These are phyloP conservation scores for Aspergillus novoparasiticus DNA, from an alignment of 2,329 filamentous ascomycete species.

Conservation along the genomic window DNA sequence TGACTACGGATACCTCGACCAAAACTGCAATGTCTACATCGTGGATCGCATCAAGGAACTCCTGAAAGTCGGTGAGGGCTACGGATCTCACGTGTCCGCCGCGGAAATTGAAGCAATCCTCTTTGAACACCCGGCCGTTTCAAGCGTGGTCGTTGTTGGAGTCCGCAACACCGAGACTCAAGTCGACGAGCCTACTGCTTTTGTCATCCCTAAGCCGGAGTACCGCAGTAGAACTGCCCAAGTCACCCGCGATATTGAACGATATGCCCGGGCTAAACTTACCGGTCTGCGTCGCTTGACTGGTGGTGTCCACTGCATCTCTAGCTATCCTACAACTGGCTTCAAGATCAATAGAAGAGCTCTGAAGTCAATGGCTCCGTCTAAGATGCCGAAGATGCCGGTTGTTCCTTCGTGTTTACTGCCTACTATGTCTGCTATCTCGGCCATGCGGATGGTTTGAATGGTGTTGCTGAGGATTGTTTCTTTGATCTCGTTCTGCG, in stretches of 20 bases:
- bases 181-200: not conserved
- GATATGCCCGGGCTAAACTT: not conserved
- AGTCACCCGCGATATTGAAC: not conserved
- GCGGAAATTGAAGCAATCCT: constrained; percentile 40
- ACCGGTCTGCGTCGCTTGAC: not conserved
- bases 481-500: not conserved
- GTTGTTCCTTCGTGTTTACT: not conserved
- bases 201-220: not conserved
- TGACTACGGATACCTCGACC: constrained; percentile 26
- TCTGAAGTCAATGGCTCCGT: not conserved
- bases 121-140: constrained; percentile 30
- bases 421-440: not conserved
- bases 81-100: constrained; percentile 35
- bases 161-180: not conserved
- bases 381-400: not conserved
- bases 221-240: not conserved
- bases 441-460: not conserved
- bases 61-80: constrained; percentile 40
- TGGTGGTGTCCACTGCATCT: not conserved
- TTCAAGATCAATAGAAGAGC: not conserved
- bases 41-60: constrained; percentile 32
- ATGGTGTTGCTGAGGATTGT: not conserved
- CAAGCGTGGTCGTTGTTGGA: constrained; percentile 37
- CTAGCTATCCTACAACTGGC: not conserved
- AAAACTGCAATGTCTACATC: constrained; percentile 26